phyloP scores from a whole-genome alignment of 192 early-diverging fungal genomes.

The Coemansia sp. region DNA sequence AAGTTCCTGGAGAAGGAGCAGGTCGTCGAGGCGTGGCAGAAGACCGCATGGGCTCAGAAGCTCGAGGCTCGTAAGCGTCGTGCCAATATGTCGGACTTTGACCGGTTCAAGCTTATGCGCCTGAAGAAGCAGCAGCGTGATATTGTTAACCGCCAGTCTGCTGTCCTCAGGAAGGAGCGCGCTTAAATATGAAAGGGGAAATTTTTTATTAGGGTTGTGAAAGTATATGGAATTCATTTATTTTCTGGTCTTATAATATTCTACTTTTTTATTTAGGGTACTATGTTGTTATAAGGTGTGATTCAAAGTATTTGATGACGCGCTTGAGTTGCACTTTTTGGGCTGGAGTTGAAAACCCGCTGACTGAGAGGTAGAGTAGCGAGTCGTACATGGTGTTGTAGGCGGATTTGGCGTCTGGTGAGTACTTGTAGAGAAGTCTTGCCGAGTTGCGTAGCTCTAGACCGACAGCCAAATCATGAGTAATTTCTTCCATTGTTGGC shows the following conservation, averaged over 20 bases:
- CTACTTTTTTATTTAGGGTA: background rate
- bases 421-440: conserved; percentile 49
- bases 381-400: conserved; percentile 48
- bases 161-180: conserved; percentile 55
- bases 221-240: background rate
- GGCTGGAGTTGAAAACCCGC: conserved; percentile 31
- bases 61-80: conserved; percentile 79
- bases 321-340: conserved; percentile 41
- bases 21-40: conserved; percentile 77
- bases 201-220: background rate
- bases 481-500: conserved; percentile 42
- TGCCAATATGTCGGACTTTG: conserved; percentile 88
- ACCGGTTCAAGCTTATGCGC: conserved; percentile 97
- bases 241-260: background rate
- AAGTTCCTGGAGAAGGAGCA: conserved; percentile 86
- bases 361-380: conserved; percentile 37
- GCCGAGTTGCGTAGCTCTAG: conserved; percentile 44
- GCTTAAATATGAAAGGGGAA: conserved; percentile 22
- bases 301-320: conserved; percentile 49
- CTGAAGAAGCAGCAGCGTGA: conserved; percentile 81
- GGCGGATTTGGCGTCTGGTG: conserved; percentile 38
- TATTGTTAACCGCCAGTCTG: conserved; percentile 54
- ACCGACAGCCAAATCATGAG: conserved; percentile 37
- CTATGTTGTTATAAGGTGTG: background rate
- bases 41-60: conserved; percentile 98